Conservation (phyloP, 2,329 filamentous ascomycete species). For the Huntiella abstrusa region DNA sequence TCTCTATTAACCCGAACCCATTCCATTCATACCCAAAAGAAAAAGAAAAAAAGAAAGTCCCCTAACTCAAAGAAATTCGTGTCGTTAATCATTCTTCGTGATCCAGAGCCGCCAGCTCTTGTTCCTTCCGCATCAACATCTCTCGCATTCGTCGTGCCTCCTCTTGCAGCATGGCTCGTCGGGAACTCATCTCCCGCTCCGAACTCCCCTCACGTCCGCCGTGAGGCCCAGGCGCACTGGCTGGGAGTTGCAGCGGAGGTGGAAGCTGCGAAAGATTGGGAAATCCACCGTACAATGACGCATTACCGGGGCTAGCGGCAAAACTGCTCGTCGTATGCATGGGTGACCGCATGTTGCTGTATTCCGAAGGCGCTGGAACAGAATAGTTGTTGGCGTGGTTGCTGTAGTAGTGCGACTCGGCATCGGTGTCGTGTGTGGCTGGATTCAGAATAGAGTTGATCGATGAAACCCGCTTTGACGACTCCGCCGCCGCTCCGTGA, state of each 20-base stretch:
- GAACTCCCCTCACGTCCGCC: slow-evolving; percentile 5
- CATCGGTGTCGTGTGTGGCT: slow-evolving; percentile 12
- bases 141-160: slow-evolving; percentile 63
- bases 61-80: slow-evolving; percentile 1
- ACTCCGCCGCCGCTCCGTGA: slow-evolving; percentile 17
- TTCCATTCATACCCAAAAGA: background rate
- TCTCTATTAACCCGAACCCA: background rate
- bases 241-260: slow-evolving; percentile 1
- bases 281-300: background rate
- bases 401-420: slow-evolving; percentile 2
- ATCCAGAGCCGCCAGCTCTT: slow-evolving; percentile 39
- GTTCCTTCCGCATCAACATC: slow-evolving; percentile 53
- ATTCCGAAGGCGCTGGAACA: slow-evolving; percentile 1
- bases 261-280: slow-evolving; percentile 1
- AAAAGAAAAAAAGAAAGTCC: background rate
- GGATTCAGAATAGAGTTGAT: slow-evolving; percentile 62
- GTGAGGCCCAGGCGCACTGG: background rate
- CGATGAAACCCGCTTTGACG: slow-evolving; percentile 46
- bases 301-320: slow-evolving; percentile 5
- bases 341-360: slow-evolving; percentile 4
- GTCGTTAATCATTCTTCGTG: slow-evolving; percentile 7
- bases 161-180: slow-evolving; percentile 44
- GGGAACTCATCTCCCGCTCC: slow-evolving; percentile 24
- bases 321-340: slow-evolving; percentile 4
- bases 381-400: slow-evolving; percentile 5